Conservation (phyloP, 164 flowering plant genomes). For the Tinospora cordifolia region DNA sequence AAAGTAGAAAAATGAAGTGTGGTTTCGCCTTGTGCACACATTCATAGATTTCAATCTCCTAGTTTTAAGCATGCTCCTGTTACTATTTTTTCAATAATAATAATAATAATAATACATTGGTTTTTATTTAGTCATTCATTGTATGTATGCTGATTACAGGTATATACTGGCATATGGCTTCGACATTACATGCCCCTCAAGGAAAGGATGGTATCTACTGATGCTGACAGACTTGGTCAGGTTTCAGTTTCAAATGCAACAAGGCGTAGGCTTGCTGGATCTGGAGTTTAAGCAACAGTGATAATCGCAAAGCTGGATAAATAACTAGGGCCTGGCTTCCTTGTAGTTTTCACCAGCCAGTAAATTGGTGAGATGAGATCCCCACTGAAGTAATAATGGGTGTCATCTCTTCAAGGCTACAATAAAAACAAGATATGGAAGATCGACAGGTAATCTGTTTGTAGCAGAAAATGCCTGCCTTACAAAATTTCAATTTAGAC, state of each 20-base stretch:
- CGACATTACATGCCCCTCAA: constrained; percentile 48
- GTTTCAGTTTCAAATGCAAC: constrained; percentile 71
- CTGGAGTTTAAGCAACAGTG: constrained; percentile 25
- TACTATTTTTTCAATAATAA: no score
- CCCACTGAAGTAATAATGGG: no score
- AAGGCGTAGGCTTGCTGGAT: constrained; percentile 56
- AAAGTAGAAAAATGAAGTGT: not conserved
- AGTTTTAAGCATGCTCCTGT: not conserved
- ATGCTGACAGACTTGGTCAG: constrained; percentile 45
- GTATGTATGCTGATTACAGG: constrained; percentile 28
- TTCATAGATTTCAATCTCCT: not conserved
- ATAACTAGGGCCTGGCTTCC: not conserved
- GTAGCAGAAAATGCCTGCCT: no score
- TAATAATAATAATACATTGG: no score
- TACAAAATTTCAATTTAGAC: not conserved
- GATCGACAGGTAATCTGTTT: not conserved
- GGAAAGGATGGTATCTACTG: constrained; percentile 33
- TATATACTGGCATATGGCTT: constrained; percentile 64
- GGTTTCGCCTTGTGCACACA: not conserved
- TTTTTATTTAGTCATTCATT: not conserved
- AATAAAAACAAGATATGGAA: not conserved
- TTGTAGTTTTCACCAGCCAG: not conserved
- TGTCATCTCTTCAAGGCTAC: no score
- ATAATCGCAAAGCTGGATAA: constrained; percentile 1
- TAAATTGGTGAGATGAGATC: not conserved